Conservation (phyloP, 495 filamentous ascomycete species). For the Clohesyomyces aquaticus region DNA sequence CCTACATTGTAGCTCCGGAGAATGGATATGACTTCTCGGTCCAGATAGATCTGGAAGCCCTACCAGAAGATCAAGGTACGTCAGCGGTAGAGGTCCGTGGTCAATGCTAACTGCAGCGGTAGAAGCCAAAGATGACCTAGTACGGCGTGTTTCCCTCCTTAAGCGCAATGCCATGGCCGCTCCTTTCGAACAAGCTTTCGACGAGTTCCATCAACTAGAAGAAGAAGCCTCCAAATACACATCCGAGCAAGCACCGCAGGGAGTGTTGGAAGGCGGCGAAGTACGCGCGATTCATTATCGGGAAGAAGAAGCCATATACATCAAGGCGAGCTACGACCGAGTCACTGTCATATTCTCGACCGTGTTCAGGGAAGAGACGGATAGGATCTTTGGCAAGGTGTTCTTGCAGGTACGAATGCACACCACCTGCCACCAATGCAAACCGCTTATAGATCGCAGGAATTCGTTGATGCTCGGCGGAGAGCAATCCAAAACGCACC, state of each 20-base stretch:
- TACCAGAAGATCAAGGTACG: conserved; percentile 75
- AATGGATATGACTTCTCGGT: conserved; percentile 93
- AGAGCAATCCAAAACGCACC: conserved; percentile 97
- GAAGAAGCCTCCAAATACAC: conserved; percentile 90
- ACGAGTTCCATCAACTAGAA: conserved; percentile 82
- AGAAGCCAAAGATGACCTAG: conserved; percentile 81
- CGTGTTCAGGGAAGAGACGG: conserved; percentile 95
- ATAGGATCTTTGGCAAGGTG: conserved; percentile 94
- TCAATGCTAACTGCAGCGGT: conserved; percentile 25
- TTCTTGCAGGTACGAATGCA: conserved; percentile 66
- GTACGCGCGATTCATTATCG: conserved; percentile 97
- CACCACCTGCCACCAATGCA: neutral
- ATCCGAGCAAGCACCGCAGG: conserved; percentile 87
- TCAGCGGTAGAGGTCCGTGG: neutral
- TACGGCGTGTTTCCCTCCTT: conserved; percentile 81
- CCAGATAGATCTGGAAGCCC: conserved; percentile 79
- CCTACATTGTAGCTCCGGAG: conserved; percentile 86
- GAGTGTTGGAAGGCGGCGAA: conserved; percentile 82
- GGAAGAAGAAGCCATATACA: conserved; percentile 99
- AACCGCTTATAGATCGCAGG: conserved; percentile 52
- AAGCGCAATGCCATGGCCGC: conserved; percentile 99
- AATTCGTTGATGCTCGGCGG: conserved; percentile 94
- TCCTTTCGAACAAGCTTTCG: conserved; percentile 94
- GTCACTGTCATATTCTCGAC: conserved; percentile 99
- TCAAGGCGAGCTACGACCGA: conserved; percentile 94